Conservation (phyloP, 768 basidiomycete species). For the Clavaria fumosa region DNA sequence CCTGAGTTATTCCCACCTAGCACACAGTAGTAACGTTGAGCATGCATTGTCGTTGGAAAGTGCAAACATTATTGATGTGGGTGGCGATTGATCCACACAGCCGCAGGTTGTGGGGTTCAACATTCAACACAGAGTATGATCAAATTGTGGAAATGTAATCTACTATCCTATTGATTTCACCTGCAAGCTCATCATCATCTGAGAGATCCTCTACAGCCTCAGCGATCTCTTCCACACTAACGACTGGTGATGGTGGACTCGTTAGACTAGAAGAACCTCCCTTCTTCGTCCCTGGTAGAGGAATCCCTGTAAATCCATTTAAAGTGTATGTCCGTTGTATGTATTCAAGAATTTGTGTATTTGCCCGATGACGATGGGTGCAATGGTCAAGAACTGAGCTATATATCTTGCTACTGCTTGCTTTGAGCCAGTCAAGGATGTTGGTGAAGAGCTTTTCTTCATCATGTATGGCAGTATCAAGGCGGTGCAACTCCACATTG, state of each 20-base stretch:
- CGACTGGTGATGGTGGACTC: not conserved
- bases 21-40: not conserved
- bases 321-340: constrained; percentile 3
- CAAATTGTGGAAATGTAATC: constrained; percentile 1
- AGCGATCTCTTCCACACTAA: not conserved
- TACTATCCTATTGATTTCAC: not conserved
- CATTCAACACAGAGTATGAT: not conserved
- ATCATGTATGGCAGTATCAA: constrained; percentile 8
- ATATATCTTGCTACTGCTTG: not conserved
- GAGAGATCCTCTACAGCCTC: not conserved
- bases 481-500: constrained; percentile 12
- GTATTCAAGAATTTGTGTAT: constrained; percentile 1
- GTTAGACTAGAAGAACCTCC: not conserved
- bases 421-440: not conserved
- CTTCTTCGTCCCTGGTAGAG: constrained; percentile 1
- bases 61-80: no score
- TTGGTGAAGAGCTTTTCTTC: constrained; percentile 3
- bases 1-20: constrained; percentile 1
- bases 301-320: constrained; percentile 4
- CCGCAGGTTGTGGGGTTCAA: not conserved
- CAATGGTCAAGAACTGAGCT: constrained; percentile 3
- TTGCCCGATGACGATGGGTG: constrained; percentile 3
- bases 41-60: constrained; percentile 4
- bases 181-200: constrained; percentile 1
- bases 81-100: not conserved